phyloP scores from a whole-genome alignment of 768 basidiomycete species.

The Leccinum ochraceum region DNA sequence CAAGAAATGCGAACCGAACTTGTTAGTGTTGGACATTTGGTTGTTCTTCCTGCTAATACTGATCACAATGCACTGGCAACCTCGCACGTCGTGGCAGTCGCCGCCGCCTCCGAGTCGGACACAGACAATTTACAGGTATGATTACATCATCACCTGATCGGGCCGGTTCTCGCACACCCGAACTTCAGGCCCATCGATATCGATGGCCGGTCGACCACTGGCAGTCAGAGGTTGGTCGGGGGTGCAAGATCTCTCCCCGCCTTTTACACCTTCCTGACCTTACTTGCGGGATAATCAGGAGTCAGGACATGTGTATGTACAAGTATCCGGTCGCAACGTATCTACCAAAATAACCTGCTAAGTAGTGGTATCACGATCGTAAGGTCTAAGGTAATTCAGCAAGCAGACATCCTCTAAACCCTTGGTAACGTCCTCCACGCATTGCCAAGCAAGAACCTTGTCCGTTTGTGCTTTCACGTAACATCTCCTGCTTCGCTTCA shows the following conservation, averaged over 20 bases:
- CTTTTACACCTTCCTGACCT: slow-evolving; percentile 10
- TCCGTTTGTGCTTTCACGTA: slow-evolving; percentile 20
- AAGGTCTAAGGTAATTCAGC: slow-evolving; percentile 9
- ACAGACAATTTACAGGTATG: too few relatives aligned
- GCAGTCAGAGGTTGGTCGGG: too few relatives aligned
- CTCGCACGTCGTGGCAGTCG: too few relatives aligned
- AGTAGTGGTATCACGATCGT: slow-evolving; percentile 3
- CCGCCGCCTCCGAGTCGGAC: too few relatives aligned
- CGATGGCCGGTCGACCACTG: too few relatives aligned
- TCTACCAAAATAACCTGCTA: neutral
- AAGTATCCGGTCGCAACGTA: neutral
- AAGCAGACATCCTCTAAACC: slow-evolving; percentile 10
- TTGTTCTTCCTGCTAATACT: neutral
- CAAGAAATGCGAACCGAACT: neutral
- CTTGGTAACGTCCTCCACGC: slow-evolving; percentile 9
- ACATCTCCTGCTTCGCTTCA: slow-evolving; percentile 7
- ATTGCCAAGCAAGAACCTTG: slow-evolving; percentile 14
- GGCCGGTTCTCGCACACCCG: too few relatives aligned
- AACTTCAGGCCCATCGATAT: too few relatives aligned
- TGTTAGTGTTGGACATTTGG: slow-evolving; percentile 1
- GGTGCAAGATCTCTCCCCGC: neutral
- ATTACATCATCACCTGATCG: too few relatives aligned
- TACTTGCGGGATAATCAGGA: neutral
- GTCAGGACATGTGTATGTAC: neutral
- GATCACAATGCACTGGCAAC: neutral